These are phyloP conservation scores for Orbilia brochopaga DNA, from an alignment of 2,329 filamentous ascomycete genomes.

Conservation along the genomic window DNA sequence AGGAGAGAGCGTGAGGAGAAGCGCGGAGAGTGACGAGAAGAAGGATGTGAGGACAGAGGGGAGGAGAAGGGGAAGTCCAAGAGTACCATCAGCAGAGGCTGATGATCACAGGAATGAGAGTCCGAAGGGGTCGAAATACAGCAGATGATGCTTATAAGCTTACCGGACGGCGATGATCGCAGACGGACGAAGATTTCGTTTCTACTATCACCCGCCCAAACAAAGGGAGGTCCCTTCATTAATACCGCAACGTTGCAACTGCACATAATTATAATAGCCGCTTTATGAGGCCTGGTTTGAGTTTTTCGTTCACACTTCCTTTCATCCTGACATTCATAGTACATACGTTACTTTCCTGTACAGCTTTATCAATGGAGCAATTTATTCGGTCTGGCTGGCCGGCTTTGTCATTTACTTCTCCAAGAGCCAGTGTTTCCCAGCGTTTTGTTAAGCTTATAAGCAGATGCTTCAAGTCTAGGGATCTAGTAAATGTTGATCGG, in stretches of 20 bases:
- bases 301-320: neutral
- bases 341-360: neutral
- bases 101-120: neutral
- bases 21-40: no score
- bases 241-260: no score
- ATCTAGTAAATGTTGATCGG: no score
- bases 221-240: no score
- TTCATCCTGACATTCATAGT: neutral
- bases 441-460: no score
- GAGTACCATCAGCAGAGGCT: neutral
- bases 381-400: no score
- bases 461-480: no score
- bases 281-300: neutral
- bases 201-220: no score
- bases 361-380: no score
- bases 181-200: no score
- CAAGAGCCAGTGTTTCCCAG: no score
- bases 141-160: neutral
- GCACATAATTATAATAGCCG: neutral
- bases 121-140: neutral
- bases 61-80: neutral
- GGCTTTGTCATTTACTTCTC: no score
- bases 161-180: neutral
- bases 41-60: neutral
- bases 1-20: neutral